Evolutionary conservation across 495 filamentous ascomycete genomes (phyloP).

Genomic region (Penicilliopsis zonata): DNA sequence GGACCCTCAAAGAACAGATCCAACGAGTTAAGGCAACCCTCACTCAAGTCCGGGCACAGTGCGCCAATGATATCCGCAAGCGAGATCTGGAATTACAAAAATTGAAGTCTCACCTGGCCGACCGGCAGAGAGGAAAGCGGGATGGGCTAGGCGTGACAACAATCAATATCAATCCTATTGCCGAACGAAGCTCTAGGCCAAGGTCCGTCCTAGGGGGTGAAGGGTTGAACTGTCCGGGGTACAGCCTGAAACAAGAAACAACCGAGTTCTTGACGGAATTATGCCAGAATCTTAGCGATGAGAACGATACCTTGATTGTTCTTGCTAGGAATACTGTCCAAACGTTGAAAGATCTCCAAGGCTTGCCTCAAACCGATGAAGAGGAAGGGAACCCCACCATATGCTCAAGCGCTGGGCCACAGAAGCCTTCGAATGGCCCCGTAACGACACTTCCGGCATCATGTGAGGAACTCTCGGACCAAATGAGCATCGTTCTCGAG

Average conservation of each 20-base stretch:
- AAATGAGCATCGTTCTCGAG: conserved; percentile 63
- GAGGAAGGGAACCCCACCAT: conserved; percentile 24
- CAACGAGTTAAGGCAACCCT: conserved; percentile 63
- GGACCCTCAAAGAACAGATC: conserved; percentile 67
- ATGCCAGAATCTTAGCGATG: conserved; percentile 78
- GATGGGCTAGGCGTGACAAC: conserved; percentile 38
- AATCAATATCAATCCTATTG: conserved; percentile 33
- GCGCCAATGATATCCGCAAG: conserved; percentile 85
- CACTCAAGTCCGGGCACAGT: conserved; percentile 71
- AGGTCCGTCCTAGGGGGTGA: conserved; percentile 20
- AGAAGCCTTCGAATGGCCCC: conserved; percentile 15
- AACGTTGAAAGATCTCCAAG: conserved; percentile 69
- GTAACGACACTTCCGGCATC: conserved; percentile 39
- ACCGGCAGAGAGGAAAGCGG: conserved; percentile 36
- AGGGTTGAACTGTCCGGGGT: conserved; percentile 45
- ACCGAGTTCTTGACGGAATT: conserved; percentile 85
- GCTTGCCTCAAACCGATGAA: conserved; percentile 43
- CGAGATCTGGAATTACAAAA: conserved; percentile 79
- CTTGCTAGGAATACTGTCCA: conserved; percentile 60
- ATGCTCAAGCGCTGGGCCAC: conserved; percentile 24
- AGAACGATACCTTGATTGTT: conserved; percentile 75
- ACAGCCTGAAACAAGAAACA: conserved; percentile 75
- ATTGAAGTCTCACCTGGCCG: conserved; percentile 71
- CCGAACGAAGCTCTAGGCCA: conserved; percentile 21
- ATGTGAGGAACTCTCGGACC: conserved; percentile 58